Conservation (phyloP, 257 asterid genomes). For the Hygrophila difformis region DNA sequence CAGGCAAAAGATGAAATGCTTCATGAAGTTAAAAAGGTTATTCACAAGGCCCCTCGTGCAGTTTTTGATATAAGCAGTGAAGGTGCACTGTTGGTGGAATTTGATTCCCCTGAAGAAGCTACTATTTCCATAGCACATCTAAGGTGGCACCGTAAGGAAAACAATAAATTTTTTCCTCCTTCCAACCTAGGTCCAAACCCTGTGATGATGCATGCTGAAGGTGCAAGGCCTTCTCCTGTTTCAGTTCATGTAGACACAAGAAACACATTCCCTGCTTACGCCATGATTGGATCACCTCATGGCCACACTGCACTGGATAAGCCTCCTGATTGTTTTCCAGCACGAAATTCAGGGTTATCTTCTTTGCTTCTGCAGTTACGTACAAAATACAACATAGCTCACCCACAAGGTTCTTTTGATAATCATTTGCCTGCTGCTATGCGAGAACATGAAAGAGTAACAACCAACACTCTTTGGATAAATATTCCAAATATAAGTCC, state of each 20-base stretch:
- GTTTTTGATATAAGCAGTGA: constrained; percentile 67
- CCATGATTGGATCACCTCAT: constrained; percentile 47
- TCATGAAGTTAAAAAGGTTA: constrained; percentile 58
- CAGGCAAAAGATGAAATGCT: constrained; percentile 82
- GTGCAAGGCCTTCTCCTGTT: constrained; percentile 33
- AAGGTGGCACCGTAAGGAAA: constrained; percentile 62
- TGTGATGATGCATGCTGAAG: constrained; percentile 32
- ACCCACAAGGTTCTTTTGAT: constrained; percentile 27
- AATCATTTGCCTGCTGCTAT: constrained; percentile 24
- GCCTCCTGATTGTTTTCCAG: constrained; percentile 35
- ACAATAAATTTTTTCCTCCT: constrained; percentile 29
- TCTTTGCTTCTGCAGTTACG: constrained; percentile 39
- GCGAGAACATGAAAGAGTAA: constrained; percentile 32
- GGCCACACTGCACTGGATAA: constrained; percentile 36
- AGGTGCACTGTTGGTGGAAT: constrained; percentile 70
- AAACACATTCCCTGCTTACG: constrained; percentile 30
- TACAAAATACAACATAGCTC: constrained; percentile 37
- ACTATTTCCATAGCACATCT: constrained; percentile 52
- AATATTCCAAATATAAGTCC: constrained; percentile 32
- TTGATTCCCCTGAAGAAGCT: constrained; percentile 91
- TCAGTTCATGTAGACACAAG: constrained; percentile 31
- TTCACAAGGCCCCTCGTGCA: constrained; percentile 65
- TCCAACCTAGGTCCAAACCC: constrained; percentile 33
- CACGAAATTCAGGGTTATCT: constrained; percentile 42
- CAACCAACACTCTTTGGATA: constrained; percentile 36